These are phyloP conservation scores for Athelia psychrophila DNA, from an alignment of 1,284 basidiomycete genomes.

Conservation along the genomic window DNA sequence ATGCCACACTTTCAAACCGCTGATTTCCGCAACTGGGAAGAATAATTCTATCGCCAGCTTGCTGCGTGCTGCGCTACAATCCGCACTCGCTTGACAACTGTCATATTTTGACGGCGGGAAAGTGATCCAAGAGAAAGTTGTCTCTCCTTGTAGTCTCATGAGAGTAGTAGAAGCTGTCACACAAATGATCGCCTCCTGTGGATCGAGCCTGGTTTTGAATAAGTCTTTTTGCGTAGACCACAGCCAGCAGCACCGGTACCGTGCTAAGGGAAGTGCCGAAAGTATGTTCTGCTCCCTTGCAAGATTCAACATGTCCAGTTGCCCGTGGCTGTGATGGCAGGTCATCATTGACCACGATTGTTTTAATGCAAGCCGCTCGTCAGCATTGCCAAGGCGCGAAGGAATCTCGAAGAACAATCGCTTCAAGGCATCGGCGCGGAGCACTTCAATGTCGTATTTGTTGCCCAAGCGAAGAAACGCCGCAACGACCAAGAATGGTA, in stretches of 20 bases:
- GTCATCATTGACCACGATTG: no score
- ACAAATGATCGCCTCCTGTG: no score
- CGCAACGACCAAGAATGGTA: background rate
- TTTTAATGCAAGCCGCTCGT: background rate
- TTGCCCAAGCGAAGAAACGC: constrained; percentile 1
- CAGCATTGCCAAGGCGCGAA: background rate
- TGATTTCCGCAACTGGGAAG: background rate
- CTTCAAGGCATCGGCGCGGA: background rate
- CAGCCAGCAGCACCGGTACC: background rate
- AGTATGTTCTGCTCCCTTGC: background rate
- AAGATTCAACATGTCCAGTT: background rate
- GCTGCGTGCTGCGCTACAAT: background rate
- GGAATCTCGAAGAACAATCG: background rate
- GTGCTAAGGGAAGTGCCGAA: background rate
- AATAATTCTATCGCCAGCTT: background rate
- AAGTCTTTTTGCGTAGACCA: background rate
- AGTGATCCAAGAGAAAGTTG: background rate
- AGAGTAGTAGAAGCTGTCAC: no score
- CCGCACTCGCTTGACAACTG: background rate
- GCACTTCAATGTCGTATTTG: background rate
- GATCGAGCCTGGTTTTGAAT: no score
- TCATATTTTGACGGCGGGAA: no score
- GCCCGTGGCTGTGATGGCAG: background rate
- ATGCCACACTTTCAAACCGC: background rate
- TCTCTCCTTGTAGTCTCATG: no score